Percentiles rank a stretch among this genome's conserved stretches.
Evolutionary conservation across 768 basidiomycete species (phyloP).

Genomic region (Pulveroboletus sp.): DNA sequence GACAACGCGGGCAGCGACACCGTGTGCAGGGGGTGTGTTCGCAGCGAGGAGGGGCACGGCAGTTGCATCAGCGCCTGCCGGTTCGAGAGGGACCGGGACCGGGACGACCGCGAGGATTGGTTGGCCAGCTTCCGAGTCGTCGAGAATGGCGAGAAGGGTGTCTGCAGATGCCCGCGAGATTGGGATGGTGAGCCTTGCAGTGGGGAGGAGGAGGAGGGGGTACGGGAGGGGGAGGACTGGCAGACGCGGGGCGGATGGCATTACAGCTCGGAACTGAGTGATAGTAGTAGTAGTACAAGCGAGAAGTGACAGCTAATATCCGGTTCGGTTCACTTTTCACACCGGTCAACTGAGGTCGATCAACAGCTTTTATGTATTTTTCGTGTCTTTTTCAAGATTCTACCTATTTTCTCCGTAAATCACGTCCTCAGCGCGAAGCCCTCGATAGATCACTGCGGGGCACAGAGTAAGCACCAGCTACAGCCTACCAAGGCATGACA

Average conservation of each 20-base stretch:
- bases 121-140: slow-evolving; percentile 60
- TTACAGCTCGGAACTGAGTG: slow-evolving; percentile 5
- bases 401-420: slow-evolving; percentile 52
- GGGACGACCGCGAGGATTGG: slow-evolving; percentile 72
- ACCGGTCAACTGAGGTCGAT: background rate
- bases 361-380: slow-evolving; percentile 40
- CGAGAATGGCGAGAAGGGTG: slow-evolving; percentile 62
- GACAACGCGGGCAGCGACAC: slow-evolving; percentile 68
- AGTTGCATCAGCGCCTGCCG: slow-evolving; percentile 5
- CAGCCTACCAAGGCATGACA: background rate
- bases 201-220: slow-evolving; percentile 75
- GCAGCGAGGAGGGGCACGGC: background rate
- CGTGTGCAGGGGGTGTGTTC: slow-evolving; percentile 48
- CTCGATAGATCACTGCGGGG: slow-evolving; percentile 45
- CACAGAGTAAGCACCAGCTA: background rate
- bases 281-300: slow-evolving; percentile 2
- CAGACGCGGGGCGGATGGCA: slow-evolving; percentile 41
- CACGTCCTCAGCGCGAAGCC: slow-evolving; percentile 19
- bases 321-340: slow-evolving; percentile 1
- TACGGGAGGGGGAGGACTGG: slow-evolving; percentile 68
- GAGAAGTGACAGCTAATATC: background rate
- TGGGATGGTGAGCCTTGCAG: slow-evolving; percentile 64
- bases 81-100: slow-evolving; percentile 30
- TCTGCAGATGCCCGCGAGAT: slow-evolving; percentile 62
- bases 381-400: slow-evolving; percentile 65